These are phyloP conservation scores for Leccinum uliginosum DNA, from an alignment of 768 basidiomycete species.

Conservation along the genomic window DNA sequence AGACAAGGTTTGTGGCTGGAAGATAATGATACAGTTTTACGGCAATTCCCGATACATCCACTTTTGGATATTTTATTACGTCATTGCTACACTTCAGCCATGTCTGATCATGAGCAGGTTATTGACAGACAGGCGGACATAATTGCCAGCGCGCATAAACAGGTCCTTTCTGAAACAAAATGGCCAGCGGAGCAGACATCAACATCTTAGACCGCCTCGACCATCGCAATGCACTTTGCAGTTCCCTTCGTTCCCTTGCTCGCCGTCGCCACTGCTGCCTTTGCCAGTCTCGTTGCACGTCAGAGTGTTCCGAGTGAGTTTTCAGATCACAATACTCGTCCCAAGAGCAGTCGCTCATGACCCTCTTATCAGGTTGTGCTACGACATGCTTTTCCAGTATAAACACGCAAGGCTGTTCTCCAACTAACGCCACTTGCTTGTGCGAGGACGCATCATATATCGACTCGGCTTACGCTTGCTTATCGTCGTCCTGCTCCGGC, in stretches of 20 bases:
- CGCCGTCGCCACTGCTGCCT: constrained; percentile 10
- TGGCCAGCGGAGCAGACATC: not conserved
- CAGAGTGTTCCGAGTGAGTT: constrained; percentile 24
- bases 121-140: not conserved
- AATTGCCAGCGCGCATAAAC: not conserved
- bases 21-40: constrained; percentile 32
- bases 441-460: constrained; percentile 50
- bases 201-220: not conserved
- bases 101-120: not conserved
- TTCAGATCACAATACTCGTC: not conserved
- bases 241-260: constrained; percentile 13
- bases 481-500: constrained; percentile 42
- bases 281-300: constrained; percentile 17
- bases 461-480: constrained; percentile 43
- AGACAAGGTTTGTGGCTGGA: constrained; percentile 62
- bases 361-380: constrained; percentile 44
- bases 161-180: not conserved
- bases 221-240: constrained; percentile 16
- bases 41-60: constrained; percentile 29
- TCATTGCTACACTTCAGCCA: not conserved
- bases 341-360: not conserved
- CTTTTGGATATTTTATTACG: too few species aligned
- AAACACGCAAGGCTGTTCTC: constrained; percentile 41
- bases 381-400: constrained; percentile 42
- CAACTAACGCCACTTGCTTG: constrained; percentile 53